Base-by-base conservation (phyloP, 345 rosid species). In the Gossypium sturtianum region DNA sequence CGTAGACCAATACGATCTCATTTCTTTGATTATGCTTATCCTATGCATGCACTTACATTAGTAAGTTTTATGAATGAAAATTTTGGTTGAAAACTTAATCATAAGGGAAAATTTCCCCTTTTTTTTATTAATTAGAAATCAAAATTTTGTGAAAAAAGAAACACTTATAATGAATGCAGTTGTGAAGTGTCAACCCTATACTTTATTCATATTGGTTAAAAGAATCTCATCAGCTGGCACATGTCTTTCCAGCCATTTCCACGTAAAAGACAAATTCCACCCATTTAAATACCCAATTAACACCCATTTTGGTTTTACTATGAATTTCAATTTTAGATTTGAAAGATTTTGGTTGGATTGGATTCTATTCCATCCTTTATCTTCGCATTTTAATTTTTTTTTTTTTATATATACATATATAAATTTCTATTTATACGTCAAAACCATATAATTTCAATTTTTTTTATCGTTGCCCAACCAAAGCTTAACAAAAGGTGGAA, bases 181-280 rank as follows among this genome's bases (percentile, higher is more conserved):
- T 57, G 61, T 22, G 29, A 22, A 20, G 4, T 22, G 41, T 17
- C 19, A 3, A 20, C 25, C 7, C 45, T 9, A 3, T 4, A 74
- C 43, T 44, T 65, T 64, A 10, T 64, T 74, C n/a, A 2, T 23
- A 43, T 19, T 44, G 0, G 41, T 56, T 70, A n/a, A 9, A 58
- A 53, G 51, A 41, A 77, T 68, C 73, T 45, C 10, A 62, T 74
- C 70, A 64, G 72, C 77, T 59, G 82, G 70, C 86, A 79, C 68
- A 48, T 76, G 20, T 23, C 81, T 79, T 74, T 78, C 74, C 79
- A 76, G 75, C 80, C 53, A 70, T n/a, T 47, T 25, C 60, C 49
- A 9, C 5, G 8, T 16, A 51, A 51, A 69, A 51, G 44, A 27
- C 22, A 51, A 69, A 27, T 27, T 29, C 45, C 65, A 9, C 15